Evolutionary conservation across 2,329 filamentous ascomycete genomes (phyloP).

Genomic region (Beauveria scarabaeidicola): DNA sequence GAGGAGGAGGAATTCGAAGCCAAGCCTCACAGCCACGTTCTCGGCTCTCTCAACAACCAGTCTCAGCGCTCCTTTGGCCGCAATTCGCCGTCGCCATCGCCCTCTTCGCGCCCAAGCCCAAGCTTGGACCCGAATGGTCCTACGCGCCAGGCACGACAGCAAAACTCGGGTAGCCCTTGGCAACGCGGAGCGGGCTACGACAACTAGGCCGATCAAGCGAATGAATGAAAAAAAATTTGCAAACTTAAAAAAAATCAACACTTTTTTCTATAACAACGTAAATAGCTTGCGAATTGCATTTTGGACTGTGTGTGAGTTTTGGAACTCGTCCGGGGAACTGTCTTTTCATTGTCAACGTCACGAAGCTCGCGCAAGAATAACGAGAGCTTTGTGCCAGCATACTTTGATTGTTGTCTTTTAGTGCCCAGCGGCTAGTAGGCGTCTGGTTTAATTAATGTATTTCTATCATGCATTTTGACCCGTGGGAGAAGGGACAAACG

Average conservation of each 20-base stretch:
- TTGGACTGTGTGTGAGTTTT: constrained; percentile 2
- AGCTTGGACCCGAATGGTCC: neutral
- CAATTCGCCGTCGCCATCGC: neutral
- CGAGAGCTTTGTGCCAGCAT: neutral
- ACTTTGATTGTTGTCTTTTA: neutral
- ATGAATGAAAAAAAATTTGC: neutral
- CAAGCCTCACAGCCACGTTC: constrained; percentile 6
- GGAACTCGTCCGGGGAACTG: neutral
- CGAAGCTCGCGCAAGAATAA: constrained; percentile 1
- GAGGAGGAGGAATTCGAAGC: neutral
- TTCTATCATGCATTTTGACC: neutral
- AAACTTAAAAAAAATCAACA: neutral
- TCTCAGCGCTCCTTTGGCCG: constrained; percentile 4
- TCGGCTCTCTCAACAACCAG: constrained; percentile 5
- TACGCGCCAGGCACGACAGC: neutral
- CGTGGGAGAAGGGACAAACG: no score
- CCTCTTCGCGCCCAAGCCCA: neutral
- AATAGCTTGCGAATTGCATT: constrained; percentile 3
- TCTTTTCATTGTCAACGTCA: neutral
- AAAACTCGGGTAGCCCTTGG: constrained; percentile 5
- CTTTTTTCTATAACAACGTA: neutral
- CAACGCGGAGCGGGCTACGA: constrained; percentile 11
- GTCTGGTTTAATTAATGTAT: neutral
- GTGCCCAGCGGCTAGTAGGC: neutral
- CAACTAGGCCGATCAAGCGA: neutral